Percentiles rank a stretch among this genome's conserved stretches.
These are phyloP conservation scores for Exophiala mesophila DNA, from an alignment of 2,329 filamentous ascomycete species.

Conservation along the genomic window DNA sequence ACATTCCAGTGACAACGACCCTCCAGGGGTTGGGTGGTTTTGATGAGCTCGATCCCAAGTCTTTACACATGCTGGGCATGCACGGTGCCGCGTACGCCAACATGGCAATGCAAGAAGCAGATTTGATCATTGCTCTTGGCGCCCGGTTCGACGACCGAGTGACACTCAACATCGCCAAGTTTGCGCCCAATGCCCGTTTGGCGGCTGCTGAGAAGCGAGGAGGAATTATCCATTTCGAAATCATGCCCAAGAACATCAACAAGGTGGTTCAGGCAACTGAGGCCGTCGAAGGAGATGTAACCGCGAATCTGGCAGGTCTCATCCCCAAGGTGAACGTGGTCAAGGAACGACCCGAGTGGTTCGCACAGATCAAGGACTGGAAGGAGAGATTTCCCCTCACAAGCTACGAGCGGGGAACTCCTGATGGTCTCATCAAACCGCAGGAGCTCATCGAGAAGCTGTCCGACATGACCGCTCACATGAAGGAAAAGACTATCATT, in stretches of 20 bases:
- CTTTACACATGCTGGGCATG: constrained; percentile 98
- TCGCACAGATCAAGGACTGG: constrained; percentile 82
- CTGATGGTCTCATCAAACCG: constrained; percentile 81
- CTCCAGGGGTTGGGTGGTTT: constrained; percentile 88
- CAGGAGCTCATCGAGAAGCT: constrained; percentile 89
- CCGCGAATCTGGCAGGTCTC: constrained; percentile 68
- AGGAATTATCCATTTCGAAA: constrained; percentile 95
- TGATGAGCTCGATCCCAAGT: constrained; percentile 89
- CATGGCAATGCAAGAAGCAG: constrained; percentile 95
- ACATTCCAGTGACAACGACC: constrained; percentile 92
- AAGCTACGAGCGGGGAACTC: constrained; percentile 72
- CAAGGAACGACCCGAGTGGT: constrained; percentile 75
- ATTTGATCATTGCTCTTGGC: constrained; percentile 91
- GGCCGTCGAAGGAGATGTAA: constrained; percentile 89
- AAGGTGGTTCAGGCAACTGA: constrained; percentile 97
- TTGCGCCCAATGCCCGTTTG: constrained; percentile 79
- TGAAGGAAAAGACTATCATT: constrained; percentile 81
- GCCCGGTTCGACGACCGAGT: constrained; percentile 96
- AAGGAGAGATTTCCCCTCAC: constrained; percentile 84
- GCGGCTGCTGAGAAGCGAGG: constrained; percentile 81
- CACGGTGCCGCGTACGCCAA: constrained; percentile 96
- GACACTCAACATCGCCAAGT: constrained; percentile 73
- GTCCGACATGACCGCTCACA: constrained; percentile 72
- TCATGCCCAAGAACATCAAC: constrained; percentile 99
- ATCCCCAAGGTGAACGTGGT: constrained; percentile 65